Evolutionary conservation across 352 stramenopile species (phyloP), one percentile per base, ranked within the genome.

Genomic region (Discostella stelligera): DNA sequence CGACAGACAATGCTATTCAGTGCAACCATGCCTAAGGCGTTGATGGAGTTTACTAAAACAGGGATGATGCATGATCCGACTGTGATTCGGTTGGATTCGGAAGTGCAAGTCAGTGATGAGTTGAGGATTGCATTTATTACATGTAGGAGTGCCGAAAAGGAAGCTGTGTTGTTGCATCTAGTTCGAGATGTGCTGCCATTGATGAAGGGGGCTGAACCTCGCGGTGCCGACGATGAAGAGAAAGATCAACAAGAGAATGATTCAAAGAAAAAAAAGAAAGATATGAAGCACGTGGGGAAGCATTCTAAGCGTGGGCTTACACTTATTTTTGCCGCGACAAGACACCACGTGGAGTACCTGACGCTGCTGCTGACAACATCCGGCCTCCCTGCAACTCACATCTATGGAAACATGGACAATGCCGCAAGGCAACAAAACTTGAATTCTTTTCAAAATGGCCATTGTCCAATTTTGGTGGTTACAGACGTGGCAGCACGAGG

Each of bases 1-100:
- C 97, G 94, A 4, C 97, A 99, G 90, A 99, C 97, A 58, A 98
- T 99, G 76, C 97, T 99, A 93, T 99, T 99, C 77, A 98, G 91
- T 79, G 98, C 98, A 2, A 99, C 98, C 10, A 92, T 99, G 87
- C 97, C 98, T 5, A 97, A 97, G 80, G 91, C 94, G 46, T 88
- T 99, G 18, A 93, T 99, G 23, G 95, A 99, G 84, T 99, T 99
- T 86, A 97, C 97, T 16, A 96, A 97, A 54, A 96, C 96, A 10
- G 97, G 97, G n/a, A 90, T 99, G 54, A 97, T 95, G 75, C 95
- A 98, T 61, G 95, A 99, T 70, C 96, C 97, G 2, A 94, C 97
- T 55, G 91, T 99, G 7, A 97, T 99, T 60, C 95, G 97, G 62
- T 87, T 99, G 27, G 97, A 99, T 84, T 91, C 95, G 18, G 97